Conservation (phyloP, 2,329 filamentous ascomycete species). For the Cercospora sp. region DNA sequence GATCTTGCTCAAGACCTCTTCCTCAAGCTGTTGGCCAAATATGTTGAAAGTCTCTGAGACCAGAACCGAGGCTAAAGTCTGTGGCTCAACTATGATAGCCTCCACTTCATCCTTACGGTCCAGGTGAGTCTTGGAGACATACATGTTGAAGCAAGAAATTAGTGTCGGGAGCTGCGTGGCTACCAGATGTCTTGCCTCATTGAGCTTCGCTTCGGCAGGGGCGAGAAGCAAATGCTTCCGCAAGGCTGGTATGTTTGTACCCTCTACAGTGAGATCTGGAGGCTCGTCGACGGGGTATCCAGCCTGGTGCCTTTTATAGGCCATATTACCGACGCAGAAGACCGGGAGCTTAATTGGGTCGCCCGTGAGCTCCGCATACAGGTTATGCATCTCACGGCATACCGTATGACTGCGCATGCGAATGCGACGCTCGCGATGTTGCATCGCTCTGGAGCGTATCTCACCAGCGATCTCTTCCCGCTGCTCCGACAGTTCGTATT, state of each 20-base stretch:
- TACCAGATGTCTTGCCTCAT: background rate
- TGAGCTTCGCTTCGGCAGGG: background rate
- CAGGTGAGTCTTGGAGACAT: background rate
- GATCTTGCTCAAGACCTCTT: too few species aligned
- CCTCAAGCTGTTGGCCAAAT: too few species aligned
- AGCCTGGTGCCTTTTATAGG: background rate
- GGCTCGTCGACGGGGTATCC: background rate
- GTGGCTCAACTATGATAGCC: background rate
- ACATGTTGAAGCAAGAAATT: background rate
- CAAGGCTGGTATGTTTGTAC: background rate
- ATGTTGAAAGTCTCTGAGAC: too few species aligned
- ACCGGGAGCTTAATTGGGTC: background rate
- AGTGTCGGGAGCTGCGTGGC: background rate
- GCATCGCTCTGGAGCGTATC: too few species aligned
- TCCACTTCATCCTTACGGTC: background rate
- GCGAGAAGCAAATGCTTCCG: background rate
- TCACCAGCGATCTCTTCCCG: background rate
- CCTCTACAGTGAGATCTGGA: background rate
- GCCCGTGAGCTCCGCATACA: background rate
- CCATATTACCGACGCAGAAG: background rate
- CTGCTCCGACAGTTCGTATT: background rate
- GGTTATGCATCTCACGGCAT: background rate
- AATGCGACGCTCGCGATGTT: background rate
- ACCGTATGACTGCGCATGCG: background rate
- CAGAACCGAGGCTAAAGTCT: too few species aligned